These are phyloP conservation scores for Litsea cubeba DNA, from an alignment of 164 flowering plant genomes.

Conservation along the genomic window DNA sequence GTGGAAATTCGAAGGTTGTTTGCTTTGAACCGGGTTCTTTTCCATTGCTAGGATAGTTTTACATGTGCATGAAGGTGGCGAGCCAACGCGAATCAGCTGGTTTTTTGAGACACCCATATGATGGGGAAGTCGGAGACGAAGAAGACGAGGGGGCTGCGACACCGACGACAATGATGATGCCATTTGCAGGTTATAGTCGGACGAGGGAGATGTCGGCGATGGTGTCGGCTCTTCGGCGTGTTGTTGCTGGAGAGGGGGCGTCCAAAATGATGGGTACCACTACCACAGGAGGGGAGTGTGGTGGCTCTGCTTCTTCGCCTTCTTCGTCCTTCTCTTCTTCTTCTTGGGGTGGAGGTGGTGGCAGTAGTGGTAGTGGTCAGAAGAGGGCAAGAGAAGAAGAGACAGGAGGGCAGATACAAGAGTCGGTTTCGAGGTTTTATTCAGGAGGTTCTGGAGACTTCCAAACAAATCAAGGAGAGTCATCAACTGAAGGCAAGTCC, in stretches of 20 bases:
- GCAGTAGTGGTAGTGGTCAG: conserved; percentile 5
- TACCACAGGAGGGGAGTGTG: neutral
- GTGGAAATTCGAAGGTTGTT: neutral
- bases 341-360: neutral
- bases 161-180: neutral
- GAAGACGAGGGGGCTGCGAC: conserved; percentile 1
- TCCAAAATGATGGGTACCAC: neutral
- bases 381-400: conserved; percentile 34
- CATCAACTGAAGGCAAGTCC: conserved; percentile 12
- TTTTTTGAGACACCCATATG: neutral
- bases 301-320: conserved; percentile 1
- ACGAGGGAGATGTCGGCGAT: conserved; percentile 48
- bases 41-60: neutral
- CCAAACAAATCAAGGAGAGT: conserved; percentile 6
- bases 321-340: conserved; percentile 10
- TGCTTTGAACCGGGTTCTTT: neutral
- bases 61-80: conserved; percentile 14
- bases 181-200: conserved; percentile 6
- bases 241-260: conserved; percentile 33
- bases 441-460: conserved; percentile 8
- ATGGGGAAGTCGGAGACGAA: neutral
- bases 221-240: conserved; percentile 50
- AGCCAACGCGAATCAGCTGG: neutral
- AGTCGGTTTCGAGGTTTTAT: conserved; percentile 4
- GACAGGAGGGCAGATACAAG: neutral